Evolutionary conservation across 768 basidiomycete genomes (phyloP).

Genomic region (Tylopilus balloui): DNA sequence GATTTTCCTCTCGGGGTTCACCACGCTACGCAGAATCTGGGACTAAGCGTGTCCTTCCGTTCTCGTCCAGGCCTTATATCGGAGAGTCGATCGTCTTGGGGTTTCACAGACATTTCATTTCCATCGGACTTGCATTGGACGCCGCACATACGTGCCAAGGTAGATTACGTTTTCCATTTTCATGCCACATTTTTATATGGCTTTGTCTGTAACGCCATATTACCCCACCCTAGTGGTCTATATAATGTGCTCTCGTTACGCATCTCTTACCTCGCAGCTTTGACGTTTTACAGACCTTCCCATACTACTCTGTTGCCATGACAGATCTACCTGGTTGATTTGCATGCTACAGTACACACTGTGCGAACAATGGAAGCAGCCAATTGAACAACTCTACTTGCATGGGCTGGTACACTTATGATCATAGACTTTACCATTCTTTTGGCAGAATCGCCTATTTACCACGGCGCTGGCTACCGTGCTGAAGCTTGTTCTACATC

Average conservation of each 20-base stretch:
- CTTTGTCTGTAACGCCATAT: slow-evolving; percentile 10
- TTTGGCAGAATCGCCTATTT: neutral
- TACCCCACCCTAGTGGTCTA: slow-evolving; percentile 14
- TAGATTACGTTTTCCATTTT: slow-evolving; percentile 21
- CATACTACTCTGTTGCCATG: slow-evolving; percentile 3
- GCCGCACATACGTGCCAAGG: slow-evolving; percentile 26
- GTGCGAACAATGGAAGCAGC: slow-evolving; percentile 5
- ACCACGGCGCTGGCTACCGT: too few species aligned
- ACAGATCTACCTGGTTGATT: slow-evolving; percentile 2
- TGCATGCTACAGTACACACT: neutral
- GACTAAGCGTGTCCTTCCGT: slow-evolving; percentile 15
- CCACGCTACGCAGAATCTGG: slow-evolving; percentile 30
- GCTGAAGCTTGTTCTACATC: too few species aligned
- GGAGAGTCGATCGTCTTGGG: slow-evolving; percentile 10
- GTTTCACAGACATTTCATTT: slow-evolving; percentile 21
- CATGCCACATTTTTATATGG: slow-evolving; percentile 24
- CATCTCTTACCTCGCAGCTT: slow-evolving; percentile 1
- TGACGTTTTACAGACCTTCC: slow-evolving; percentile 6
- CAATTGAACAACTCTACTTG: neutral
- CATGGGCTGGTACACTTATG: neutral
- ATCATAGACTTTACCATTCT: neutral
- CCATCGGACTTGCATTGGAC: slow-evolving; percentile 28
- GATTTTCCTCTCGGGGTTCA: slow-evolving; percentile 33
- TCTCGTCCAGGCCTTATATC: neutral
- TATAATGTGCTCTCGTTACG: slow-evolving; percentile 20